Percentiles rank a stretch among this genome's conserved stretches.
Conservation (phyloP, 768 basidiomycete species). For the Lyophyllum semitale region DNA sequence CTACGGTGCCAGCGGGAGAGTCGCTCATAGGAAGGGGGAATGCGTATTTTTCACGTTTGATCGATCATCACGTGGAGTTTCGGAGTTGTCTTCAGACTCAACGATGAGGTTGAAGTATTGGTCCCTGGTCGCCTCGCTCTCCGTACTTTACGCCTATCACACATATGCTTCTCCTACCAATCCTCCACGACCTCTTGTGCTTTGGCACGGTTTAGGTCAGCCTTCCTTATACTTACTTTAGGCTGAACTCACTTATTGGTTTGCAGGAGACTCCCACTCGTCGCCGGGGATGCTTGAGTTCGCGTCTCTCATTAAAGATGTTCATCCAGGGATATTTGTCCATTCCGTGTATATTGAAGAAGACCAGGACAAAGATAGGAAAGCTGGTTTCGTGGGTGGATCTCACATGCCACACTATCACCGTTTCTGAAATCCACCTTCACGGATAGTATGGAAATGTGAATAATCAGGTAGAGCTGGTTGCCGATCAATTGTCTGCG, state of each 20-base stretch:
- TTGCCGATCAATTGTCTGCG: constrained; percentile 61
- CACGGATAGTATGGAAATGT: constrained; percentile 72
- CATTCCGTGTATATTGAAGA: constrained; percentile 73
- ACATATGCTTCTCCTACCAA: background rate
- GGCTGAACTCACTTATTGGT: background rate
- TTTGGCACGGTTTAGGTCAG: constrained; percentile 77
- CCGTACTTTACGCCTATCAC: background rate
- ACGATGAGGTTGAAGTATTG: constrained; percentile 3
- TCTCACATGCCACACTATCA: background rate
- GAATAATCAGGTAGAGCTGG: constrained; percentile 65
- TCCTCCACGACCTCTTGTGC: constrained; percentile 55
- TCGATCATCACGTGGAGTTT: background rate
- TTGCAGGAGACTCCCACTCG: constrained; percentile 69
- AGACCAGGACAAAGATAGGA: constrained; percentile 61
- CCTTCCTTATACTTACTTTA: background rate
- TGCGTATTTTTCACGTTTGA: background rate
- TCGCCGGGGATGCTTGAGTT: constrained; percentile 77
- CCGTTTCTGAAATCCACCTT: background rate
- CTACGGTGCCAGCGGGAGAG: too few species aligned
- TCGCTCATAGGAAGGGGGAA: too few species aligned
- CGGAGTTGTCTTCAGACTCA: background rate
- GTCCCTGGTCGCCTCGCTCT: constrained; percentile 1
- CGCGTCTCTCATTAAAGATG: constrained; percentile 52
- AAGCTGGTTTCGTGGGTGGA: constrained; percentile 69
- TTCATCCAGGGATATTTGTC: constrained; percentile 76